These are phyloP conservation scores for Fusarium austroafricanum DNA, from an alignment of 2,329 filamentous ascomycete species.

Conservation along the genomic window DNA sequence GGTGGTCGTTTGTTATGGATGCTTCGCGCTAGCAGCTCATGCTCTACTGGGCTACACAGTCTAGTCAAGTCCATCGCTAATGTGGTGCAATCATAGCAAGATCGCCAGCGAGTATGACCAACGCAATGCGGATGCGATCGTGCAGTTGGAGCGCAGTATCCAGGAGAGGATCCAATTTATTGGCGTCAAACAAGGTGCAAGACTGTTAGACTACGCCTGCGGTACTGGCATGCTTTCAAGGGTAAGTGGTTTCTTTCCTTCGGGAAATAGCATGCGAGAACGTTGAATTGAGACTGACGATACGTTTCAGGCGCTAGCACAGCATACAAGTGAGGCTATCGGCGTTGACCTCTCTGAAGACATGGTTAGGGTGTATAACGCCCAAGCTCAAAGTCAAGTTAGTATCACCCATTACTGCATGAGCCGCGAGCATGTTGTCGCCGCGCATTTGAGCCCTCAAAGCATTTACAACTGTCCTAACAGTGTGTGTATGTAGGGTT, in stretches of 20 bases:
- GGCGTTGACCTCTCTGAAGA: slow-evolving; percentile 78
- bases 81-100: slow-evolving; percentile 41
- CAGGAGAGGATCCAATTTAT: slow-evolving; percentile 68
- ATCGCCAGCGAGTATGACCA: slow-evolving; percentile 57
- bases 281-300: slow-evolving; percentile 1
- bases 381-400: slow-evolving; percentile 65
- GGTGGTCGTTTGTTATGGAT: slow-evolving; percentile 7
- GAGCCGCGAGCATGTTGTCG: not conserved
- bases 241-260: slow-evolving; percentile 55
- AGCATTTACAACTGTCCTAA: slow-evolving; percentile 5
- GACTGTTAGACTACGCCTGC: slow-evolving; percentile 80
- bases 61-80: slow-evolving; percentile 27
- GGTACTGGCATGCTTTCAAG: slow-evolving; percentile 75
- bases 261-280: not conserved
- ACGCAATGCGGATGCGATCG: slow-evolving; percentile 65
- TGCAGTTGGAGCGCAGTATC: slow-evolving; percentile 66
- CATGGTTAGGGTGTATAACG: slow-evolving; percentile 77
- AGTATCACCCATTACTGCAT: slow-evolving; percentile 16
- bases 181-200: slow-evolving; percentile 61
- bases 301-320: slow-evolving; percentile 37
- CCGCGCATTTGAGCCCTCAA: not conserved
- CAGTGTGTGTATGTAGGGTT: slow-evolving; percentile 21
- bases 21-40: slow-evolving; percentile 16
- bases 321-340: slow-evolving; percentile 63
- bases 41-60: slow-evolving; percentile 1